phyloP scores from a whole-genome alignment of 225 moss, liverwort and hornwort genomes.

The Rhytidiadelphus loreus region DNA sequence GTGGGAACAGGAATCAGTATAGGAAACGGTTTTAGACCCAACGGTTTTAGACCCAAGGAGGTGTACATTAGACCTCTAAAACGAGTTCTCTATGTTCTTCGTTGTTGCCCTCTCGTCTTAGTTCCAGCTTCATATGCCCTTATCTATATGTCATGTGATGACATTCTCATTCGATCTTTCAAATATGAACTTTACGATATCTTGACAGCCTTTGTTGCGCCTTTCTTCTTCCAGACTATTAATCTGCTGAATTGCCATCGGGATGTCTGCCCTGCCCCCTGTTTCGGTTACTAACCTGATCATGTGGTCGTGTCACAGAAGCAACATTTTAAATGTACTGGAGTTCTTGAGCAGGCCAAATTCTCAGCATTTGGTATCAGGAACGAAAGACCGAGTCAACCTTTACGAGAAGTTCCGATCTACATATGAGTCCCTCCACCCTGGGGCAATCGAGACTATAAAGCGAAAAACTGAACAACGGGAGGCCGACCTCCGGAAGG shows the following conservation, averaged over 20 bases:
- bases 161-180: background rate
- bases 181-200: background rate
- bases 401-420: constrained; percentile 57
- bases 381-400: constrained; percentile 70
- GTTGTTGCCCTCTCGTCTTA: background rate
- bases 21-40: background rate
- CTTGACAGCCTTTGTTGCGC: background rate
- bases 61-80: background rate
- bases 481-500: constrained; percentile 23
- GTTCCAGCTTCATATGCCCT: background rate
- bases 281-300: background rate
- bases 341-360: constrained; percentile 89
- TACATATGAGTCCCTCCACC: constrained; percentile 48
- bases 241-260: background rate
- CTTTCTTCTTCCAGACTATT: background rate
- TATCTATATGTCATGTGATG: background rate
- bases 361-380: constrained; percentile 78
- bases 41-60: background rate
- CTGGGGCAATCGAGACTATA: constrained; percentile 44
- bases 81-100: background rate
- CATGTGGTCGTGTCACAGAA: constrained; percentile 30
- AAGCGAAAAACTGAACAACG: constrained; percentile 20
- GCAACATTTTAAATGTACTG: constrained; percentile 69
- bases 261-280: background rate
- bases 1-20: background rate